These are phyloP conservation scores for Trichoderma reesei DNA, from an alignment of 495 filamentous ascomycete species.

Conservation along the genomic window DNA sequence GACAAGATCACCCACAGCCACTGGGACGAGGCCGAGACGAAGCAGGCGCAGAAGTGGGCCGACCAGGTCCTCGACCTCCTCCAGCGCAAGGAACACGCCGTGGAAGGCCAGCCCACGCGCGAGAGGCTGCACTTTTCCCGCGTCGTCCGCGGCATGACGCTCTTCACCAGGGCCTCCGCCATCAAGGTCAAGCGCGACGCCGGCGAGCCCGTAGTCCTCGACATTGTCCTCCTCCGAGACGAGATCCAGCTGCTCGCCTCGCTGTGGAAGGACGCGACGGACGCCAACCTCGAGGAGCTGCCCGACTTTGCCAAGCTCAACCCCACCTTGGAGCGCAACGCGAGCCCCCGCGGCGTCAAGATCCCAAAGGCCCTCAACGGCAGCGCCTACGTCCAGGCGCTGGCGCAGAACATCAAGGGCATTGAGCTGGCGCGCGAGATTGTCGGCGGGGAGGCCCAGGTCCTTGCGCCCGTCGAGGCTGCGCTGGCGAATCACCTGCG, in stretches of 20 bases:
- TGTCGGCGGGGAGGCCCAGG: background rate
- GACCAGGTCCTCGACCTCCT: constrained; percentile 42
- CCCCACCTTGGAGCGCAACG: background rate
- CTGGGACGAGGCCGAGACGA: constrained; percentile 28
- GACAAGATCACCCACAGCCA: constrained; percentile 31
- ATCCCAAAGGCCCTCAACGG: background rate
- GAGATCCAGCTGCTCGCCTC: constrained; percentile 1
- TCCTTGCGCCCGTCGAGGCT: background rate
- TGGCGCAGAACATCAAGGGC: constrained; percentile 6
- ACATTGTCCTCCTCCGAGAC: constrained; percentile 2
- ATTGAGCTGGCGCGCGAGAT: background rate
- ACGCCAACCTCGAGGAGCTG: background rate
- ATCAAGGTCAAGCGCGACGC: constrained; percentile 7
- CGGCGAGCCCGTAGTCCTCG: constrained; percentile 1
- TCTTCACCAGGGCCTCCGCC: background rate
- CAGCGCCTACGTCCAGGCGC: background rate
- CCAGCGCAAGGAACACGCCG: constrained; percentile 24
- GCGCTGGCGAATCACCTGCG: background rate
- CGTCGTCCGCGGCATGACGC: background rate
- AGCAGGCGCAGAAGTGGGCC: constrained; percentile 32
- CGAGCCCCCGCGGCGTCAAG: background rate
- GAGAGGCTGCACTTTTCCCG: constrained; percentile 5
- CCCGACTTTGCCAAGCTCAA: background rate
- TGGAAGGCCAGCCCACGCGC: background rate
- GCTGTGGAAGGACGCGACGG: background rate